phyloP scores from a whole-genome alignment of 345 rosid species.

The Eucalyptus pumila region DNA sequence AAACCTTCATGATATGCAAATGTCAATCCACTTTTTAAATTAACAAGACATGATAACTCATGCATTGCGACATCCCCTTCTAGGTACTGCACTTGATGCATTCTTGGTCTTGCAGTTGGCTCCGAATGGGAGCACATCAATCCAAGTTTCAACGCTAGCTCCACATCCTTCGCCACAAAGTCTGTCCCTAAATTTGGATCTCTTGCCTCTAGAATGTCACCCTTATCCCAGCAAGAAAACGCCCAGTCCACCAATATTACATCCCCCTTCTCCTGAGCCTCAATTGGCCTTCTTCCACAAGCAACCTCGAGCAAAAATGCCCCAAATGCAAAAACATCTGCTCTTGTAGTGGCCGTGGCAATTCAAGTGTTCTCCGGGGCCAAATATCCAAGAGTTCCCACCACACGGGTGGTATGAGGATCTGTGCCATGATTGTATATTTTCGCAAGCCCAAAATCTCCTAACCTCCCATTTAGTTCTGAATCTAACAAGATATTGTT shows the following conservation, averaged over 20 bases:
- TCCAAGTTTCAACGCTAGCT: conserved; percentile 25
- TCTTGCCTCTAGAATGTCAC: conserved; percentile 4
- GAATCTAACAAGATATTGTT: conserved; percentile 29
- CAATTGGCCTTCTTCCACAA: conserved; percentile 35
- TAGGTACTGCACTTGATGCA: conserved; percentile 1
- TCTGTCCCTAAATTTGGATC: conserved; percentile 19
- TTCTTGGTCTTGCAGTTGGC: conserved; percentile 17
- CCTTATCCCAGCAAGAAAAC: conserved; percentile 14
- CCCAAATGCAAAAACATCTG: conserved; percentile 35
- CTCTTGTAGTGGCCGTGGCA: conserved; percentile 17
- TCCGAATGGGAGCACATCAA: conserved; percentile 14
- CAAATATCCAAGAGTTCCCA: conserved; percentile 37
- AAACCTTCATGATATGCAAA: neutral
- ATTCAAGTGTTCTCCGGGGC: conserved; percentile 28
- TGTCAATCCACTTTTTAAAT: neutral
- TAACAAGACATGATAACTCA: neutral
- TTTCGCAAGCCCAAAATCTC: conserved; percentile 38
- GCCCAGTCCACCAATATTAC: conserved; percentile 22
- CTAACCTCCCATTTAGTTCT: conserved; percentile 16
- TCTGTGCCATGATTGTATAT: conserved; percentile 16
- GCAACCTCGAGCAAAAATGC: conserved; percentile 32
- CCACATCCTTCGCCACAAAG: conserved; percentile 5
- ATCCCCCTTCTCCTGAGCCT: neutral
- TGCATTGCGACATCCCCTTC: neutral
- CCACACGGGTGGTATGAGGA: conserved; percentile 22